Evolutionary conservation across 768 basidiomycete genomes (phyloP).

Genomic region (Rhodotorula graminis): DNA sequence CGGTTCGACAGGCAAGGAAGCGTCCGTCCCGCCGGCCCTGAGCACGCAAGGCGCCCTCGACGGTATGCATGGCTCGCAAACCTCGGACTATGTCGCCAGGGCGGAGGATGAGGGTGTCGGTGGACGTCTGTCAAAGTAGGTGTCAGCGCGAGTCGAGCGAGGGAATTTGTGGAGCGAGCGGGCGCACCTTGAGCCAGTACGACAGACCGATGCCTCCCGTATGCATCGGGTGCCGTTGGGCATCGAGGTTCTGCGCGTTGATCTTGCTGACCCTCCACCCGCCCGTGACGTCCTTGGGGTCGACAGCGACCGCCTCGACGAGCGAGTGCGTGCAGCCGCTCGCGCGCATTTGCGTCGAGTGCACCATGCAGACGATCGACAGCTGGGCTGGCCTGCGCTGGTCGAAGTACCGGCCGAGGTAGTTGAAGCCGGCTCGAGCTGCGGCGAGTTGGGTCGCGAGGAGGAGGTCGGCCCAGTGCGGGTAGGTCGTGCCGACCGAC

Average conservation of each 20-base stretch:
- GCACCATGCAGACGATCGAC: not conserved
- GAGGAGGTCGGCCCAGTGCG: not conserved
- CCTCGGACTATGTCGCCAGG: not conserved
- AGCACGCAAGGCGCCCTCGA: not conserved
- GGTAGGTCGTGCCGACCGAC: not conserved
- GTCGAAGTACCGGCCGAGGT: not conserved
- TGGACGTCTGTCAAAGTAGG: not conserved
- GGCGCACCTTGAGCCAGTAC: not conserved
- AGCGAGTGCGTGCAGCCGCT: not conserved
- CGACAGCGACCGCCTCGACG: not conserved
- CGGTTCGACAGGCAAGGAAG: not conserved
- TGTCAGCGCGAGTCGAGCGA: too few relatives aligned
- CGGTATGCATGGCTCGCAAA: not conserved
- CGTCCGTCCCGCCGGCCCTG: not conserved
- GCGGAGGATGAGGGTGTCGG: not conserved
- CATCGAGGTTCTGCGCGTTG: not conserved
- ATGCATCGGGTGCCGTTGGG: not conserved
- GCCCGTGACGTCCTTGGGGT: not conserved
- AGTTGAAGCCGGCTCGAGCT: not conserved
- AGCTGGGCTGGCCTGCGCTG: accelerated
- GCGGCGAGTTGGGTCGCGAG: not conserved
- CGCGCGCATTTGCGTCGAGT: too few relatives aligned
- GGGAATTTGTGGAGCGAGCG: too few relatives aligned
- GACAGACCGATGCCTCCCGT: not conserved
- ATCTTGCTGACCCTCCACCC: not conserved